Conservation (phyloP, 371 early-diverging fungal species). For the Choanephora cucurbitarum region DNA sequence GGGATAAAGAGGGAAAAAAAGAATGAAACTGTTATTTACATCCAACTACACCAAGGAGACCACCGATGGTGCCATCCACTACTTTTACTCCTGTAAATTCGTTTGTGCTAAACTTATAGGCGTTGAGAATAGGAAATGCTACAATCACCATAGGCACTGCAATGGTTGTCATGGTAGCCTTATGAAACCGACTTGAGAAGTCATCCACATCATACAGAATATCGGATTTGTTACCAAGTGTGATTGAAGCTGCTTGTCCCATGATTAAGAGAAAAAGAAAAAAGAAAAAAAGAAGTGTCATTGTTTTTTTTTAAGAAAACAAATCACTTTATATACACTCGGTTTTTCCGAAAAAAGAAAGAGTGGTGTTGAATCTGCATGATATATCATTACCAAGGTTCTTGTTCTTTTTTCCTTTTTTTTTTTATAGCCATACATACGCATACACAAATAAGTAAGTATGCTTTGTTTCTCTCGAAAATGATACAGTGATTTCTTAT, state of each 20-base stretch:
- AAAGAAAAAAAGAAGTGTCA: slow-evolving; percentile 1
- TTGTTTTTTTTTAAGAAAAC: too few species aligned
- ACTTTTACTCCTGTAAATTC: slow-evolving; percentile 48
- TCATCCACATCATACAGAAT: slow-evolving; percentile 27
- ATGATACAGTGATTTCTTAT: too few species aligned
- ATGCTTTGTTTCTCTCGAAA: too few species aligned
- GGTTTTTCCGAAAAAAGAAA: too few species aligned
- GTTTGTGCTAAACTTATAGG: slow-evolving; percentile 43
- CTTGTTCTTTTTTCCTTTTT: too few species aligned
- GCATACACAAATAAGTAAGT: too few species aligned
- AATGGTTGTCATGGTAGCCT: slow-evolving; percentile 41
- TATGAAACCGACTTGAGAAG: slow-evolving; percentile 36
- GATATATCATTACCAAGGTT: too few species aligned
- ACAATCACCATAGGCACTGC: slow-evolving; percentile 51
- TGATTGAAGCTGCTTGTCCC: slow-evolving; percentile 37
- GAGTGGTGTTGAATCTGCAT: too few species aligned
- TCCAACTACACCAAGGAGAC: slow-evolving; percentile 48
- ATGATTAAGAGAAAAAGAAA: slow-evolving; percentile 8
- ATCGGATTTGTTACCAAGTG: slow-evolving; percentile 24
- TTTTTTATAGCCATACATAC: too few species aligned
- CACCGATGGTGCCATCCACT: slow-evolving; percentile 48
- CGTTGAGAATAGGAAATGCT: slow-evolving; percentile 50
- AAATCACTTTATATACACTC: too few species aligned
- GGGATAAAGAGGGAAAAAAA: neutral
- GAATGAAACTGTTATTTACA: slow-evolving; percentile 28